Conservation (phyloP, 2,329 filamentous ascomycete species). For the Colletotrichum neosansevieriae region DNA sequence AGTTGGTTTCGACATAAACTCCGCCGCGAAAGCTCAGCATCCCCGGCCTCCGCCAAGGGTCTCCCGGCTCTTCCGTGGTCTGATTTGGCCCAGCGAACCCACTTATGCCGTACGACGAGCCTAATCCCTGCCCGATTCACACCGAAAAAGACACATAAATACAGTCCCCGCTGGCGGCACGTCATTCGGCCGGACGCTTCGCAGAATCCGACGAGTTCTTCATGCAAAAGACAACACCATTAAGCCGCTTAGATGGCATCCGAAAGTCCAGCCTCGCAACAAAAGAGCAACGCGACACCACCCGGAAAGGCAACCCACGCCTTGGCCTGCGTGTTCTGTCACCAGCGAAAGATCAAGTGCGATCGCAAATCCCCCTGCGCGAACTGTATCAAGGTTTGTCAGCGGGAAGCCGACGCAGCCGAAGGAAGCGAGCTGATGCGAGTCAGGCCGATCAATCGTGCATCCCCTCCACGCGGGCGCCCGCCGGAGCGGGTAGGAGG, state of each 20-base stretch:
- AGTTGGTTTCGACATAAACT: not conserved
- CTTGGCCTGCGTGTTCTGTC: constrained; percentile 64
- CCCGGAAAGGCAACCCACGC: constrained; percentile 17
- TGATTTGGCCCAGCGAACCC: constrained; percentile 21
- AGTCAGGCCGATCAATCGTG: constrained; percentile 49
- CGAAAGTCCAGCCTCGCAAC: constrained; percentile 19
- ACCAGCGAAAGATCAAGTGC: constrained; percentile 73
- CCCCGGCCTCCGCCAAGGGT: constrained; percentile 19
- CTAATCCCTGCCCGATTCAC: constrained; percentile 2
- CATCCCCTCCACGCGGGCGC: constrained; percentile 28
- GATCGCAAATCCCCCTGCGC: constrained; percentile 68
- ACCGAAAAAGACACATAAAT: constrained; percentile 14
- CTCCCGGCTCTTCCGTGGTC: constrained; percentile 1
- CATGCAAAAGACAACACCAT: not conserved
- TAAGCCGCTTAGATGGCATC: constrained; percentile 22
- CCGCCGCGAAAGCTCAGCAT: constrained; percentile 9
- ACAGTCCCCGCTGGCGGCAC: not conserved
- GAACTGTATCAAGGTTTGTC: constrained; percentile 55
- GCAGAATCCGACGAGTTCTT: constrained; percentile 3
- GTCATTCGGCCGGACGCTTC: constrained; percentile 12
- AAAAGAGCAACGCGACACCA: not conserved
- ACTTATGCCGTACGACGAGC: not conserved
- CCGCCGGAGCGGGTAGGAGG: constrained; percentile 20
- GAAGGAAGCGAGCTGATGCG: constrained; percentile 59
- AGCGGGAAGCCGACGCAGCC: constrained; percentile 9